Evolutionary conservation across 129 eudicot species (phyloP).

Genomic region (Escallonia rubra): DNA sequence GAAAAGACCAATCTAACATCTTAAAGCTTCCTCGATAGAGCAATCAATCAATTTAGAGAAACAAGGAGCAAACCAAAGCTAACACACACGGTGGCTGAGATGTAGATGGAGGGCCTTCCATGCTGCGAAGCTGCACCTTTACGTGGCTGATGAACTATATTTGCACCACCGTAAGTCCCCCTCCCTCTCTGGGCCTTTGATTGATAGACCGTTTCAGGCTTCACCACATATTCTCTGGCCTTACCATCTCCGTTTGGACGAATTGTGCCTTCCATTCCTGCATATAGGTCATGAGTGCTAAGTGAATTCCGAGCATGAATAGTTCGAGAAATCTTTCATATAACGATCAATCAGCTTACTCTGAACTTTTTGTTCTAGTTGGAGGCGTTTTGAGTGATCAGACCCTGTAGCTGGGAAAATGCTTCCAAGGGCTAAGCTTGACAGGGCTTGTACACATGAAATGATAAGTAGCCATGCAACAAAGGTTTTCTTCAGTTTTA

Average conservation of each 20-base stretch:
- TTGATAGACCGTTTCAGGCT: background rate
- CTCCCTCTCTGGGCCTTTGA: slow-evolving; percentile 18
- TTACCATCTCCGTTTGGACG: background rate
- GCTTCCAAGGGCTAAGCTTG: slow-evolving; percentile 4
- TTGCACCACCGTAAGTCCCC: slow-evolving; percentile 39
- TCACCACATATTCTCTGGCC: background rate
- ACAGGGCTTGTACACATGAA: slow-evolving; percentile 8
- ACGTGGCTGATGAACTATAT: slow-evolving; percentile 23
- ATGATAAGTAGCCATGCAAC: slow-evolving; percentile 13
- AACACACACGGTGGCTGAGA: slow-evolving; percentile 7
- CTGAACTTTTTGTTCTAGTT: slow-evolving; percentile 8
- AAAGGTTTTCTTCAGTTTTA: slow-evolving; percentile 23
- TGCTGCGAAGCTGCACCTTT: slow-evolving; percentile 5
- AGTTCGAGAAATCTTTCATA: background rate
- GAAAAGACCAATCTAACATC: background rate
- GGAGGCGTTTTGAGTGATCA: background rate
- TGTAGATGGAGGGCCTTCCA: slow-evolving; percentile 1
- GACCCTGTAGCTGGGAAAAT: background rate
- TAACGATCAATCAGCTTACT: slow-evolving; percentile 13
- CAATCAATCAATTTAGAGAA: slow-evolving; percentile 14
- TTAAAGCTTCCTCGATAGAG: background rate
- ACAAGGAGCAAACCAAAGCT: slow-evolving; percentile 18
- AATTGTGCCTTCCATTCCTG: slow-evolving; percentile 3
- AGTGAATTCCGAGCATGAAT: slow-evolving; percentile 5
- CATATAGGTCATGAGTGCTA: background rate